phyloP scores from a whole-genome alignment of 2,329 filamentous ascomycete species.

The Neofusicoccum ribis region DNA sequence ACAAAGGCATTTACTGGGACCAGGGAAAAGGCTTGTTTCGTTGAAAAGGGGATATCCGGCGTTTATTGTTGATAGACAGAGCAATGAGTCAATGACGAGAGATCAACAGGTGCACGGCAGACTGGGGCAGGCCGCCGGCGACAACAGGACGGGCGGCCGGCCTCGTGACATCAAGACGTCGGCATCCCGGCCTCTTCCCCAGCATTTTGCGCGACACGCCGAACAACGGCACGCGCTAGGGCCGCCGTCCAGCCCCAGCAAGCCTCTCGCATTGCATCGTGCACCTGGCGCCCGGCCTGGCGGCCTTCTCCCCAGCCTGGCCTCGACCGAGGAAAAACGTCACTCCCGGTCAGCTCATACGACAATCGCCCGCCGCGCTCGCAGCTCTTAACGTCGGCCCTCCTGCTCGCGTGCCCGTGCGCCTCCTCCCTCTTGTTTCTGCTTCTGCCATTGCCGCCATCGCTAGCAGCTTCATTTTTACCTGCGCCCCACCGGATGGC shows the following conservation, averaged over 20 bases:
- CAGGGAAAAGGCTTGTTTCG: neutral
- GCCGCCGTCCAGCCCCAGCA: neutral
- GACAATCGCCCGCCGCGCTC: too few relatives aligned
- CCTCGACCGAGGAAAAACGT: too few relatives aligned
- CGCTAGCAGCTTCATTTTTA: too few relatives aligned
- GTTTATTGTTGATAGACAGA: neutral
- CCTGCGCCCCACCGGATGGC: neutral
- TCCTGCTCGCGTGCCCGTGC: too few relatives aligned
- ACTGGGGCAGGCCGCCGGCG: too few relatives aligned
- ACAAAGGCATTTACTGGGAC: neutral
- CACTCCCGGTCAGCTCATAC: too few relatives aligned
- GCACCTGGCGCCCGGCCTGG: too few relatives aligned
- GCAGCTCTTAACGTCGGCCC: too few relatives aligned
- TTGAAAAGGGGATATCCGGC: conserved; percentile 13
- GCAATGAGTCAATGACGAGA: conserved; percentile 6
- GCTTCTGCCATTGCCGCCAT: too few relatives aligned
- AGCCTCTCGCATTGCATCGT: neutral
- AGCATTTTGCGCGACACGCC: neutral
- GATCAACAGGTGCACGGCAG: neutral
- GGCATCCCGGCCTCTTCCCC: neutral
- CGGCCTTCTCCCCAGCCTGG: too few relatives aligned
- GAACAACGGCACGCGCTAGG: neutral
- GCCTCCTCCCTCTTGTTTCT: too few relatives aligned
- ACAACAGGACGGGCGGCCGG: neutral
- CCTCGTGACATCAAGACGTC: conserved; percentile 17